A percentile compares a stretch with the other conserved stretches of the same genome.
Evolutionary conservation across 2,329 filamentous ascomycete species (phyloP).

Genomic region (Pseudocercospora crystallina): DNA sequence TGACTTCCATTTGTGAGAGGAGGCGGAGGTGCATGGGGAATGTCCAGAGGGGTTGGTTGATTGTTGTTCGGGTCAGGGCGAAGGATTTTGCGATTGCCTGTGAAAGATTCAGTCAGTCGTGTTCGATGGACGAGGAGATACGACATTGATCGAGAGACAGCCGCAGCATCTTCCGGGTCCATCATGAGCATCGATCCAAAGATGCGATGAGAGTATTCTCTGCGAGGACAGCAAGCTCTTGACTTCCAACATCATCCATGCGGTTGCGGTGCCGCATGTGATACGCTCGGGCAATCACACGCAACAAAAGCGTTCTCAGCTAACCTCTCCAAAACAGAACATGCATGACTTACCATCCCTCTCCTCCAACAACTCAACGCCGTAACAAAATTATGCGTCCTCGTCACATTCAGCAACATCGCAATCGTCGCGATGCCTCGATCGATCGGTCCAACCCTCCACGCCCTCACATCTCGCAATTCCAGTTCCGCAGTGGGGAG

Average conservation of each 20-base stretch:
- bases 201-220: no score
- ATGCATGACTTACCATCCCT: constrained; percentile 11
- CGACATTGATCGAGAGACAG: no score
- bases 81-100: constrained; percentile 19
- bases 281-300: no score
- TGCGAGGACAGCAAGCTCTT: no score
- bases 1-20: constrained; percentile 15
- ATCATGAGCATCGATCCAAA: no score
- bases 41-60: constrained; percentile 14
- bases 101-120: neutral
- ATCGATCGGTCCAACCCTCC: constrained; percentile 58
- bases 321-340: no score
- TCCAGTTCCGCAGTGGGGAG: constrained; percentile 73
- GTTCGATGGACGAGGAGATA: no score
- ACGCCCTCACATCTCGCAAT: constrained; percentile 37
- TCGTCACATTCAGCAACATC: constrained; percentile 63
- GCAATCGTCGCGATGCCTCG: constrained; percentile 22
- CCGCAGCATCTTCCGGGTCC: neutral
- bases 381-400: constrained; percentile 46
- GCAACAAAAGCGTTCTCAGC: no score
- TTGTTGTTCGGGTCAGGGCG: constrained; percentile 12
- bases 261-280: no score
- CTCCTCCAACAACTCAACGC: constrained; percentile 20
- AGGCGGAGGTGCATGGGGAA: constrained; percentile 20
- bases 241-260: no score